phyloP scores from a whole-genome alignment of 352 stramenopile genomes.

The Blastocystis sp. region DNA sequence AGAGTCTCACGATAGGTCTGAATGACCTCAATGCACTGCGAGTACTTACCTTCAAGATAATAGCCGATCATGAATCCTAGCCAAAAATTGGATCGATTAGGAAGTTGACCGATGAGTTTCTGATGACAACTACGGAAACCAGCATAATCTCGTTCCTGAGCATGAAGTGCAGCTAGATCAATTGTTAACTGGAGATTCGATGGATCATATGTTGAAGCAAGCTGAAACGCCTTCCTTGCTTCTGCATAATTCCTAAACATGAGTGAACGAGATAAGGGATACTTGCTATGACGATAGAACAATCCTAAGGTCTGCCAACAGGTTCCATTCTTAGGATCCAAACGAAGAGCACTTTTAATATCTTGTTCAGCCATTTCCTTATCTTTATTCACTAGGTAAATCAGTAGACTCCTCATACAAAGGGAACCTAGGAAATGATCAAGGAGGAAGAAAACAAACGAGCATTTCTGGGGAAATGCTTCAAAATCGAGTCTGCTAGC shows the following conservation, averaged over 20 bases:
- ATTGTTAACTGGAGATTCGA: constrained; percentile 30
- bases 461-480: constrained; percentile 47
- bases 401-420: constrained; percentile 34
- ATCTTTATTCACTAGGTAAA: constrained; percentile 42
- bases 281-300: constrained; percentile 58
- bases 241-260: constrained; percentile 43
- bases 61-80: constrained; percentile 41
- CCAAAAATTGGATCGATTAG: constrained; percentile 19
- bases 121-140: constrained; percentile 25
- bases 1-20: constrained; percentile 11
- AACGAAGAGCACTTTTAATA: not conserved
- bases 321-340: constrained; percentile 27
- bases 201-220: constrained; percentile 9
- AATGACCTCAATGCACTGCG: constrained; percentile 21
- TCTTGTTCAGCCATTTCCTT: constrained; percentile 15
- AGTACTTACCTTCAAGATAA: constrained; percentile 40
- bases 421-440: not conserved
- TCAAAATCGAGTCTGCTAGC: constrained; percentile 22
- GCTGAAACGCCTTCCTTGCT: constrained; percentile 19
- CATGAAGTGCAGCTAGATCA: constrained; percentile 19
- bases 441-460: not conserved
- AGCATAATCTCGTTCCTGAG: constrained; percentile 9
- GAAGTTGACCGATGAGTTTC: constrained; percentile 23
- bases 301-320: constrained; percentile 45
- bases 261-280: not conserved